These are phyloP conservation scores for Phytophthora ohioensis DNA, from an alignment of 352 stramenopile species.

Conservation along the genomic window DNA sequence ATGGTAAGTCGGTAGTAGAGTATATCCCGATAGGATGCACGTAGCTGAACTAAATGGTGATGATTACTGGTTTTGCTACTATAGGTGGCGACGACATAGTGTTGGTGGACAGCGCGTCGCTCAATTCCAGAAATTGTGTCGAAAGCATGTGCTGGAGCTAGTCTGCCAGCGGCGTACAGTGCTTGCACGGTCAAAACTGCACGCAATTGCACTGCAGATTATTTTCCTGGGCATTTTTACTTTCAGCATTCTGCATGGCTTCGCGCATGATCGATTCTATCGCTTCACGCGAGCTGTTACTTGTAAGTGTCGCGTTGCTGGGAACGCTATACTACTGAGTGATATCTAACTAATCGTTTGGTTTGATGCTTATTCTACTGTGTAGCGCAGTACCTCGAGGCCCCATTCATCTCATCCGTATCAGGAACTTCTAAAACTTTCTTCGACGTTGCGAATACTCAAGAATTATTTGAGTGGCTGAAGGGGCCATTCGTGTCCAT, in stretches of 20 bases:
- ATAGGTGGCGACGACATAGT: constrained; percentile 47
- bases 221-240: constrained; percentile 59
- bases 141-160: constrained; percentile 39
- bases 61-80: background rate
- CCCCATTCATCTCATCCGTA: constrained; percentile 13
- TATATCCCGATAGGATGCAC: background rate
- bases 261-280: constrained; percentile 44
- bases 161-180: constrained; percentile 40
- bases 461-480: constrained; percentile 29
- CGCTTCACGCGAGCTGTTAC: constrained; percentile 43
- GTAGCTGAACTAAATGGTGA: background rate
- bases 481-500: constrained; percentile 21
- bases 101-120: constrained; percentile 44
- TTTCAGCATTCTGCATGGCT: constrained; percentile 39
- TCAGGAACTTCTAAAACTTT: constrained; percentile 25
- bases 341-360: background rate
- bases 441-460: constrained; percentile 3
- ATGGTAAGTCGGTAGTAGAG: constrained; percentile 34
- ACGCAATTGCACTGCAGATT: constrained; percentile 55
- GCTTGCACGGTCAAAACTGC: constrained; percentile 56
- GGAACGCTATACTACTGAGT: background rate
- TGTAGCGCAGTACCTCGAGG: constrained; percentile 29
- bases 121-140: constrained; percentile 43
- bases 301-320: constrained; percentile 30
- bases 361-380: constrained; percentile 1